phyloP scores from a whole-genome alignment of 192 early-diverging fungal genomes.

The Podila epigama region DNA sequence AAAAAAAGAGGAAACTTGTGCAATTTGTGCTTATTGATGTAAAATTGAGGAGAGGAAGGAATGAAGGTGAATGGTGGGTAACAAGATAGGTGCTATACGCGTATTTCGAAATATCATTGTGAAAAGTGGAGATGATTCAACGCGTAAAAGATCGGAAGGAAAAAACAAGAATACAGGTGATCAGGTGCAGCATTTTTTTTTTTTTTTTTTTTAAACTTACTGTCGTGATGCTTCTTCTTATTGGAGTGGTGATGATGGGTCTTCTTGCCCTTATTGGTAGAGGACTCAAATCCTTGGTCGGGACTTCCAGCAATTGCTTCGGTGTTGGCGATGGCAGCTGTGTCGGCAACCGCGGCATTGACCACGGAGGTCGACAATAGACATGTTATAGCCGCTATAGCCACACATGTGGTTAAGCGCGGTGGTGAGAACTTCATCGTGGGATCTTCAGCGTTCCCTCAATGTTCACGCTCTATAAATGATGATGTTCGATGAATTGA shows the following conservation, averaged over 20 bases:
- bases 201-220: neutral
- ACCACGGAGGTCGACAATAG: constrained; percentile 1
- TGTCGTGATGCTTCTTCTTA: neutral
- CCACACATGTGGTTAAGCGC: constrained; percentile 7
- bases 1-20: too few relatives aligned
- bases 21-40: too few relatives aligned
- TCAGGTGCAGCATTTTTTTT: neutral
- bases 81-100: too few relatives aligned
- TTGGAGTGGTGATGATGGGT: neutral
- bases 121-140: too few relatives aligned
- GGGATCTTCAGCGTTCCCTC: constrained; percentile 1
- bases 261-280: neutral
- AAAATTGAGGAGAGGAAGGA: too few relatives aligned
- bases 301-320: neutral
- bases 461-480: too few relatives aligned
- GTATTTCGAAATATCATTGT: too few relatives aligned
- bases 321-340: neutral
- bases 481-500: too few relatives aligned
- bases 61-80: too few relatives aligned
- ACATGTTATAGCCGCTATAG: constrained; percentile 3
- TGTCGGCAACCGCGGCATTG: neutral
- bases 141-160: too few relatives aligned
- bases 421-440: constrained; percentile 7
- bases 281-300: neutral
- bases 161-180: neutral